Percentiles rank a stretch among this genome's conserved stretches.
Conservation (phyloP, 2,329 filamentous ascomycete genomes). For the Neonectria sp. region DNA sequence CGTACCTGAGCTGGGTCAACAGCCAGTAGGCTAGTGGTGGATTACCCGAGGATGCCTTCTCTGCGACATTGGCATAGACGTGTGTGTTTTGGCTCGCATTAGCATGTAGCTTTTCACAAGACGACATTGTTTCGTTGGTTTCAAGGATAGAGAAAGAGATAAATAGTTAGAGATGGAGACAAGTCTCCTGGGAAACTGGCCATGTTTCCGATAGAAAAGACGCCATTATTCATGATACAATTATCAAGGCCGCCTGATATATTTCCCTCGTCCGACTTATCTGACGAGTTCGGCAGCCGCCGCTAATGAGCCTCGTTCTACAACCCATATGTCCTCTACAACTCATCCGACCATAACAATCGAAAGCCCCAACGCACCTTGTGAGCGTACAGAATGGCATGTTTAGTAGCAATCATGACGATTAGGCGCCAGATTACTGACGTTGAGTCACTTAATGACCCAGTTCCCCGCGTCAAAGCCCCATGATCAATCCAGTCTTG, state of each 20-base stretch:
- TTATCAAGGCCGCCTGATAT: conserved; percentile 26
- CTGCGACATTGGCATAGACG: conserved; percentile 38
- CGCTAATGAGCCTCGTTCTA: conserved; percentile 34
- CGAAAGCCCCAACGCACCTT: neutral
- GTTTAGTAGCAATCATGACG: conserved; percentile 19
- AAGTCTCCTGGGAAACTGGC: conserved; percentile 19
- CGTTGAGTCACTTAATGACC: conserved; percentile 40
- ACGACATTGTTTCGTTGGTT: conserved; percentile 20
- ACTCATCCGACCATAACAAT: neutral
- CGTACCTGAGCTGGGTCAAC: conserved; percentile 75
- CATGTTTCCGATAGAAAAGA: conserved; percentile 34
- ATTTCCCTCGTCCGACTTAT: conserved; percentile 31
- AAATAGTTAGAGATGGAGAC: conserved; percentile 18
- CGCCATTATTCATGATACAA: conserved; percentile 32
- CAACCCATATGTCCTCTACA: conserved; percentile 15
- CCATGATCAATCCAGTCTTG: conserved; percentile 39
- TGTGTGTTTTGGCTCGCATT: conserved; percentile 26
- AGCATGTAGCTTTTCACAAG: conserved; percentile 22
- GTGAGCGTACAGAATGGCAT: conserved; percentile 14
- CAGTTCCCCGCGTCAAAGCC: conserved; percentile 39
- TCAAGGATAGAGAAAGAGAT: conserved; percentile 27
- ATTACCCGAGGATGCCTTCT: conserved; percentile 6
- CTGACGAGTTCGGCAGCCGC: conserved; percentile 30
- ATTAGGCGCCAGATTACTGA: conserved; percentile 24
- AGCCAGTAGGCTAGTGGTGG: conserved; percentile 52